Conservation (phyloP, 106 monocot genomes). For the Posidonia australis region DNA sequence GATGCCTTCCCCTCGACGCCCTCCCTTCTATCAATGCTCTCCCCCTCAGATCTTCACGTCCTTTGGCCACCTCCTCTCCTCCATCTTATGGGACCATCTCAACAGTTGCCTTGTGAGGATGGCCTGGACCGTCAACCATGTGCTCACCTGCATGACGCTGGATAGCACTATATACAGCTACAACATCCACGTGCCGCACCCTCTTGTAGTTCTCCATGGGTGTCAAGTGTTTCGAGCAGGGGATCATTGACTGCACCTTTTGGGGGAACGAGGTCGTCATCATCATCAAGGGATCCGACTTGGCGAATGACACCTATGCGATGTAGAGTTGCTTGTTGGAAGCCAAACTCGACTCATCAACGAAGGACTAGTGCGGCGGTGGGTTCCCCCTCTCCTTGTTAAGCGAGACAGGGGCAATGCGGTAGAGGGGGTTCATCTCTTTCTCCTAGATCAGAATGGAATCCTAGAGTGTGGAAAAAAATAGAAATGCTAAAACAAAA, state of each 20-base stretch:
- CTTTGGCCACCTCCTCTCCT: conserved; percentile 54
- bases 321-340: too few species aligned
- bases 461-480: too few species aligned
- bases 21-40: too few species aligned
- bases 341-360: too few species aligned
- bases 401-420: too few species aligned
- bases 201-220: conserved; percentile 44
- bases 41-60: conserved; percentile 74
- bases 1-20: too few species aligned
- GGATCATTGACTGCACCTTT: conserved; percentile 62
- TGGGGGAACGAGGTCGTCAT: conserved; percentile 68
- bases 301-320: too few species aligned
- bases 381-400: too few species aligned
- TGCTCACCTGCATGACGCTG: conserved; percentile 50
- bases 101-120: conserved; percentile 76
- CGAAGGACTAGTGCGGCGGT: too few species aligned
- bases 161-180: conserved; percentile 70
- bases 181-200: conserved; percentile 40
- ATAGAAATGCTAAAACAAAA: too few species aligned
- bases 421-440: too few species aligned
- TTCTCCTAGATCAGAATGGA: too few species aligned
- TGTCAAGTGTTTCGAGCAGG: conserved; percentile 49
- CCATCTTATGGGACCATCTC: conserved; percentile 61
- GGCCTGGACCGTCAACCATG: conserved; percentile 58
- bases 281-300: conserved; percentile 60